Base-by-base conservation (phyloP, 306 rosid species). In the Carpinus fangiana region DNA sequence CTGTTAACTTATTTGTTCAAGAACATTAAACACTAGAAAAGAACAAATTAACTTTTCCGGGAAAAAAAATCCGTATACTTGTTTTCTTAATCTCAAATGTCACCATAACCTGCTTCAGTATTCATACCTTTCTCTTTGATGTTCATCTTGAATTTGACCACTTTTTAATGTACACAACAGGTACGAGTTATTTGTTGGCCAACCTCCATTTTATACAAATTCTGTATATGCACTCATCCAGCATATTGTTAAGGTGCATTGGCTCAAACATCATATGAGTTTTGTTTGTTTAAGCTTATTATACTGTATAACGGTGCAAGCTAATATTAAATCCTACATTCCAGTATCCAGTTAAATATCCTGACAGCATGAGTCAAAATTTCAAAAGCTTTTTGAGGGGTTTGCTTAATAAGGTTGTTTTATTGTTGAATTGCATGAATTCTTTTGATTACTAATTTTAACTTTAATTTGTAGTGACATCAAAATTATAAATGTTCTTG, bases 161-260 rank as follows among this genome's bases (percentile, higher is more conserved):
- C 13, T 61, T 82, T 74, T 68, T 79, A 46, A 54, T 82, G 82
- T 41, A 34, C 64, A 55, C 51, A 79, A 84, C 90, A 95, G 98
- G 88, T 95, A 95, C n/a, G 99, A 95, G 83, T 90, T 95, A 78
- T 95, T 82, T 89, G 99, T 93, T 80, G 99, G 99, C 74, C 99
- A 93, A 85, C 99, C 99, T 82, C 99, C 99, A 36, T 95, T 95
- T 84, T 95, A 93, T 83, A 95, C 98, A 66, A 93, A 95, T 82
- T 95, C 99, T 74, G 99, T 95, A n/a, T 92, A 95, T 80, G 97
- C 98, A 59, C 95, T 95, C 82, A 89, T 95, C 68, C 86, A 96
- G 50, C 99, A 95, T 84, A 95, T 95, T 82, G 96, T 95, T 14
- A 95, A 91, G 99, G 99, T 95, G 87, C 76, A 73, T 81, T 76